Percentiles rank a stretch among this genome's conserved stretches.
These are phyloP conservation scores for Populus hybrid DNA, from an alignment of 441 rosid species.

Conservation along the genomic window DNA sequence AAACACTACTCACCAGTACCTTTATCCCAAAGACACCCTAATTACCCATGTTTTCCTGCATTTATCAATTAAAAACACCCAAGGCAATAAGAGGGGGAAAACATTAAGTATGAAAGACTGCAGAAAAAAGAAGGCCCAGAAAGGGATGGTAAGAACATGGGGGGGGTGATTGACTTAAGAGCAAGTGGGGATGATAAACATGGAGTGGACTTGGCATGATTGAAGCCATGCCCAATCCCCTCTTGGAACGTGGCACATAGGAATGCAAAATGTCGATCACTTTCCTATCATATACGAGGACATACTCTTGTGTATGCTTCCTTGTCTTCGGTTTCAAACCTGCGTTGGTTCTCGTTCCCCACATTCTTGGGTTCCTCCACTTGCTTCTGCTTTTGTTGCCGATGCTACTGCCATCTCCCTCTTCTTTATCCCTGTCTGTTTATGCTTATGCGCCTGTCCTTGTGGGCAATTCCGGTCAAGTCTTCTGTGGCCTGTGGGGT, in stretches of 20 bases:
- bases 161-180: slow-evolving; percentile 39
- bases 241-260: slow-evolving; percentile 64
- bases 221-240: slow-evolving; percentile 74
- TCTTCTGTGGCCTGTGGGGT: too few species aligned
- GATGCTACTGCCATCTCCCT: slow-evolving; percentile 23
- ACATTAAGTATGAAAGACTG: too few species aligned
- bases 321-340: slow-evolving; percentile 78
- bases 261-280: slow-evolving; percentile 72
- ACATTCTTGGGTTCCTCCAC: slow-evolving; percentile 39
- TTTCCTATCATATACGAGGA: slow-evolving; percentile 35
- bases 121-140: background rate
- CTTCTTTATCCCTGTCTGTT: background rate
- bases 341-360: slow-evolving; percentile 49
- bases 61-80: too few species aligned
- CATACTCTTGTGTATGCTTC: slow-evolving; percentile 58
- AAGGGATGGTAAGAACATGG: background rate
- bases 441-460: background rate
- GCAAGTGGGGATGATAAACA: slow-evolving; percentile 67
- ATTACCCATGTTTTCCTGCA: too few species aligned
- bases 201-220: slow-evolving; percentile 60
- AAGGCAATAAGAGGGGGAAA: too few species aligned
- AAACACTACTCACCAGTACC: too few species aligned
- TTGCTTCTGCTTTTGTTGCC: slow-evolving; percentile 7
- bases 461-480: too few species aligned
- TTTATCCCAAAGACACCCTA: too few species aligned